Percentiles rank a stretch among this genome's conserved stretches.
phyloP scores from a whole-genome alignment of 768 basidiomycete genomes.

The Podaxis sp. region DNA sequence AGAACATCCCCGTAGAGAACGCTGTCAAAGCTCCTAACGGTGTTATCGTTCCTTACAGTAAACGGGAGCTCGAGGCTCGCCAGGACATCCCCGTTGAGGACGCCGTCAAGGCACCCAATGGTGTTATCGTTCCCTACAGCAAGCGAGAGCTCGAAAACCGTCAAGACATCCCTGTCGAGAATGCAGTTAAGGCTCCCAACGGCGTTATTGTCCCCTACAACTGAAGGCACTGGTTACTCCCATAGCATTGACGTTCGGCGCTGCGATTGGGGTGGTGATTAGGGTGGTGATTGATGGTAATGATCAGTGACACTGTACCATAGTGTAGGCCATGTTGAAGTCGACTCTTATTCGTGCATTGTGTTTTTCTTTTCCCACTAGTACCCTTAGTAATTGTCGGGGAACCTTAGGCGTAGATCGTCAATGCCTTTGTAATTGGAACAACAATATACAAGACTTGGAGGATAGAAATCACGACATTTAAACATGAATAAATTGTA shows the following conservation, averaged over 20 bases:
- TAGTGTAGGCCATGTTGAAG: background rate
- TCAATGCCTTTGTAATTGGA: conserved; percentile 6
- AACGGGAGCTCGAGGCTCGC: conserved; percentile 1
- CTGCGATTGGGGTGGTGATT: background rate
- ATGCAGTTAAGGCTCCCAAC: conserved; percentile 23
- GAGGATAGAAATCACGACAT: background rate
- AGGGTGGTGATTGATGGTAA: background rate
- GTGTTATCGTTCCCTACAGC: conserved; percentile 42
- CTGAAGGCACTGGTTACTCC: background rate
- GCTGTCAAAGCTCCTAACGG: conserved; percentile 27
- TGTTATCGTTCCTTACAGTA: conserved; percentile 24
- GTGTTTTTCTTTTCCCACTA: conserved; percentile 1
- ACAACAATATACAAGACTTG: conserved; percentile 10
- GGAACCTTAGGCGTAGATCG: conserved; percentile 5
- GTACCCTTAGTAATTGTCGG: conserved; percentile 9
- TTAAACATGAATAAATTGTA: background rate
- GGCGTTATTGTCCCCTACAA: conserved; percentile 28
- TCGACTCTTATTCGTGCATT: background rate
- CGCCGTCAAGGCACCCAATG: conserved; percentile 22
- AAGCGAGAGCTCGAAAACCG: conserved; percentile 23
- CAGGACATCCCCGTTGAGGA: conserved; percentile 22
- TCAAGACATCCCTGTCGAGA: conserved; percentile 28
- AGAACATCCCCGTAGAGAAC: conserved; percentile 26
- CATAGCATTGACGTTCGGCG: background rate
- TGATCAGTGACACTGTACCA: background rate